Evolutionary conservation across 352 stramenopile species (phyloP).

Genomic region (Pythium aquatile): DNA sequence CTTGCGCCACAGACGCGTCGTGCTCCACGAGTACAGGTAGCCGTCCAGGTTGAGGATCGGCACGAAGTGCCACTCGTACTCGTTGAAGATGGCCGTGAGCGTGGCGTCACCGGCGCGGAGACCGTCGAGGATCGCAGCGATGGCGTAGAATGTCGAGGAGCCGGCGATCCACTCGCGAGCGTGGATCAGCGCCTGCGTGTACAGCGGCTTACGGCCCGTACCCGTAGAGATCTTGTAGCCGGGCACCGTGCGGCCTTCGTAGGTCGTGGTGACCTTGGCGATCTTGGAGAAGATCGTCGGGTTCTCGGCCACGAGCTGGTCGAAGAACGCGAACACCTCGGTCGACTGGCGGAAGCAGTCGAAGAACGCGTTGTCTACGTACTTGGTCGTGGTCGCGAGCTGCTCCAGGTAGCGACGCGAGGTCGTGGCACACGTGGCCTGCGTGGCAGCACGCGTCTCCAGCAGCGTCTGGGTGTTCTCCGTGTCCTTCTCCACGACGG

Average conservation of each 20-base stretch:
- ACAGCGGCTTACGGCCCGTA: slow-evolving; percentile 18
- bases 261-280: slow-evolving; percentile 19
- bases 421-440: slow-evolving; percentile 9
- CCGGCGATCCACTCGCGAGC: slow-evolving; percentile 29
- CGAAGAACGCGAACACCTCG: slow-evolving; percentile 27
- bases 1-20: slow-evolving; percentile 30
- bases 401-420: slow-evolving; percentile 14
- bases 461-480: slow-evolving; percentile 15
- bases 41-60: slow-evolving; percentile 33
- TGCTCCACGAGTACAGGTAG: slow-evolving; percentile 20
- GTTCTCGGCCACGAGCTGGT: slow-evolving; percentile 27
- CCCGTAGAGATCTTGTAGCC: slow-evolving; percentile 32
- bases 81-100: slow-evolving; percentile 21
- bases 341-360: slow-evolving; percentile 30
- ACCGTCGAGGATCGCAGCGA: slow-evolving; percentile 26
- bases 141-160: slow-evolving; percentile 24
- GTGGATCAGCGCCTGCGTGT: slow-evolving; percentile 28
- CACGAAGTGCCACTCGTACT: slow-evolving; percentile 33
- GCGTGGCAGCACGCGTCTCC: not conserved
- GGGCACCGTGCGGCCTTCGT: slow-evolving; percentile 21
- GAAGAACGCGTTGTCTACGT: slow-evolving; percentile 31
- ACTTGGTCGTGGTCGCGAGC: slow-evolving; percentile 15
- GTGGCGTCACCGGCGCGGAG: slow-evolving; percentile 15
- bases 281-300: slow-evolving; percentile 27
- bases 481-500: slow-evolving; percentile 9